These are phyloP conservation scores for Penicillium sp. DNA, from an alignment of 2,329 filamentous ascomycete species.

Conservation along the genomic window DNA sequence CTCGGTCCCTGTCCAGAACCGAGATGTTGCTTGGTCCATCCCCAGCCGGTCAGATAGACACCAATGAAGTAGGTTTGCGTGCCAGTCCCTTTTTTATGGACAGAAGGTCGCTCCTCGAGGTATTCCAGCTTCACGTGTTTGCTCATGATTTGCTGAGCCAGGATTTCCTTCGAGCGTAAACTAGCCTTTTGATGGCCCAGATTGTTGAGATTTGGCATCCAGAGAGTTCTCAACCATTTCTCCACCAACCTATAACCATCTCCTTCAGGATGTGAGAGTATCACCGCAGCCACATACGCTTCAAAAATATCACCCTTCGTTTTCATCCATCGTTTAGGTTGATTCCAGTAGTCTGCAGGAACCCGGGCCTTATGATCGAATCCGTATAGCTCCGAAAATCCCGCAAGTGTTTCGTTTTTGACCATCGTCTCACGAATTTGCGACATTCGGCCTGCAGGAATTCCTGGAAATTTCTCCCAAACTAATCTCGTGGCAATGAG, in stretches of 20 bases:
- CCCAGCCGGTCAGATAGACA: constrained; percentile 45
- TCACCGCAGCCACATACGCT: constrained; percentile 75
- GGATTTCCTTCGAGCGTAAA: constrained; percentile 48
- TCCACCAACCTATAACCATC: constrained; percentile 62
- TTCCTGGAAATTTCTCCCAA: constrained; percentile 61
- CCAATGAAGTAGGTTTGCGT: constrained; percentile 41
- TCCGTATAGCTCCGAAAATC: constrained; percentile 64
- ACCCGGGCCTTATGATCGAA: constrained; percentile 60
- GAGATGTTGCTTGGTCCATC: constrained; percentile 39
- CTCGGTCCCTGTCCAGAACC: constrained; percentile 42
- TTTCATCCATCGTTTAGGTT: constrained; percentile 59
- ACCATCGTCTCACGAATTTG: constrained; percentile 73
- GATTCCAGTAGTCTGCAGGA: constrained; percentile 42
- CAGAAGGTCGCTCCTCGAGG: constrained; percentile 36
- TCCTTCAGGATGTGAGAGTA: constrained; percentile 59
- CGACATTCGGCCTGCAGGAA: constrained; percentile 63
- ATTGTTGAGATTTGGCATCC: constrained; percentile 57
- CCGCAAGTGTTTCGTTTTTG: constrained; percentile 69
- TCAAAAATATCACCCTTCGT: constrained; percentile 84
- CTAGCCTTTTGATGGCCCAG: constrained; percentile 22
- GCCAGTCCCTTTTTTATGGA: constrained; percentile 29
- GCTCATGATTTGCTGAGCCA: constrained; percentile 50
- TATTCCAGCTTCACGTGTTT: constrained; percentile 59
- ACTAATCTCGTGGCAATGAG: constrained; percentile 70
- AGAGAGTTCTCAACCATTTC: constrained; percentile 68